Percentiles rank a stretch among this genome's conserved stretches.
Evolutionary conservation across 164 flowering plant genomes (phyloP).

Genomic region (Dillenia turbinata): DNA sequence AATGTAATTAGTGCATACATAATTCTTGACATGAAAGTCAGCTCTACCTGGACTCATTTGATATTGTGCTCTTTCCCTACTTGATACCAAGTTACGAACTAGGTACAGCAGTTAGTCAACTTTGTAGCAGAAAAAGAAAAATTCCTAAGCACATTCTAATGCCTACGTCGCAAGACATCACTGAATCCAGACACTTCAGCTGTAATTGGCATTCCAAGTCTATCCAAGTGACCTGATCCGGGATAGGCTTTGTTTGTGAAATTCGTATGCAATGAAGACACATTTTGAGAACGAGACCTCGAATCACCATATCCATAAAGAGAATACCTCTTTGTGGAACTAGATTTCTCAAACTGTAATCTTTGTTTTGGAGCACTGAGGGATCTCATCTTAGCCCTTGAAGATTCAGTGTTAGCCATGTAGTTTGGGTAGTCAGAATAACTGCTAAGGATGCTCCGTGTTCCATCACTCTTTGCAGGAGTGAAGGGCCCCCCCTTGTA

Average conservation of each 20-base stretch:
- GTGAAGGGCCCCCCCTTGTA: conserved; percentile 42
- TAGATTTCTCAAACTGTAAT: conserved; percentile 42
- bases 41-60: too few relatives aligned
- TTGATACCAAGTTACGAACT: too few relatives aligned
- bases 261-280: conserved; percentile 31
- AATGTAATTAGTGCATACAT: too few relatives aligned
- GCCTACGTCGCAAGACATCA: conserved; percentile 20
- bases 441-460: conserved; percentile 39
- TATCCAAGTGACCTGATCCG: conserved; percentile 79
- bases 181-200: conserved; percentile 45
- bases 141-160: too few relatives aligned
- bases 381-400: conserved; percentile 66
- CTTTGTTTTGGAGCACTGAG: conserved; percentile 86
- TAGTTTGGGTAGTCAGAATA: conserved; percentile 61
- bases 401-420: conserved; percentile 86
- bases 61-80: too few relatives aligned
- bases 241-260: conserved; percentile 68
- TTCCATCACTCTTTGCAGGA: conserved; percentile 51
- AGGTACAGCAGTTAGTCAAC: too few relatives aligned
- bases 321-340: conserved; percentile 35
- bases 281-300: conserved; percentile 30
- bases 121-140: too few relatives aligned
- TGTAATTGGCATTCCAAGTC: conserved; percentile 70
- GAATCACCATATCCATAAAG: conserved; percentile 39
- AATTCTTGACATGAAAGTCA: too few relatives aligned